A percentile compares a stretch with the other conserved stretches of the same genome.
phyloP scores from a whole-genome alignment of 129 eudicot species.

The Ambrosia artemisiifolia region DNA sequence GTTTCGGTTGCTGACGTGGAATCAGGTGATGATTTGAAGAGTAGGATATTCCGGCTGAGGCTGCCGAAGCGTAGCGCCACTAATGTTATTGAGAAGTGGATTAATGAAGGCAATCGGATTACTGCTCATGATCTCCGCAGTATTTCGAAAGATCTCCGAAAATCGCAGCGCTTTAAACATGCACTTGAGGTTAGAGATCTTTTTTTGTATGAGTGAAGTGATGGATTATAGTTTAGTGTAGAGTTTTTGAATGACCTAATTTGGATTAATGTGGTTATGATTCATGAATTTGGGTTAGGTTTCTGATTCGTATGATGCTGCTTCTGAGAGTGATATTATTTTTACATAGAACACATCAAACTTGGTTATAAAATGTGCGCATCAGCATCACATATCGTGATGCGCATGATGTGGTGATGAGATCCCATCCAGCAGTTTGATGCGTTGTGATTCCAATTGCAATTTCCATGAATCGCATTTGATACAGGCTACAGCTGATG shows the following conservation, averaged over 20 bases:
- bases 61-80: constrained; percentile 88
- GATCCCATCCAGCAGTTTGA: neutral
- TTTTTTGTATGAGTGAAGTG: neutral
- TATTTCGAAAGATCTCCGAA: constrained; percentile 71
- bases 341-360: neutral
- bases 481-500: too few species aligned
- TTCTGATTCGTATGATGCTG: neutral
- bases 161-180: constrained; percentile 73
- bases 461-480: too few species aligned
- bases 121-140: constrained; percentile 58
- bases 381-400: too few species aligned
- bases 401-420: neutral
- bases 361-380: neutral
- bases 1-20: constrained; percentile 18
- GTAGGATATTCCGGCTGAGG: constrained; percentile 78
- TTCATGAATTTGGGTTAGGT: neutral
- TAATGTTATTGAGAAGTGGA: constrained; percentile 78
- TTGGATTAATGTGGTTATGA: neutral
- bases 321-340: neutral
- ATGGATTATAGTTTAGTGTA: neutral
- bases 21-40: constrained; percentile 65
- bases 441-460: too few species aligned
- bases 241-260: constrained; percentile 10
- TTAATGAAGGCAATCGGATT: constrained; percentile 52
- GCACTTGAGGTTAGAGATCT: constrained; percentile 75